phyloP scores from a whole-genome alignment of 2,329 filamentous ascomycete genomes.

The Talaromyces marneffei region DNA sequence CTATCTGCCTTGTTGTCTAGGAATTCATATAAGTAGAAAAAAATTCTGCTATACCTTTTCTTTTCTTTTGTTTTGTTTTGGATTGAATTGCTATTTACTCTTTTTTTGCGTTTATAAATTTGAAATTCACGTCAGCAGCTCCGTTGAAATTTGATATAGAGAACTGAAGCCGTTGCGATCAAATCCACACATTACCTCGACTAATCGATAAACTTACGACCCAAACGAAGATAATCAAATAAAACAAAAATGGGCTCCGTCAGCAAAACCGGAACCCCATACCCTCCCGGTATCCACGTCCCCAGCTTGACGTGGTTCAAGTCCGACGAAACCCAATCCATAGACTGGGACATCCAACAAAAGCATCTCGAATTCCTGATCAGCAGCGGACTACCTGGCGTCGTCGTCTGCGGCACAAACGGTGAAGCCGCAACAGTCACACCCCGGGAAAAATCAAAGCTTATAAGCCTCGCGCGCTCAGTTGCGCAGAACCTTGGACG shows the following conservation, averaged over 20 bases:
- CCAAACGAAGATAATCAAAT: not conserved
- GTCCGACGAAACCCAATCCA: constrained; percentile 44
- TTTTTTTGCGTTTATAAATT: not conserved
- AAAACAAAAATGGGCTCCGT: constrained; percentile 8
- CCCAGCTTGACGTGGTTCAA: constrained; percentile 53
- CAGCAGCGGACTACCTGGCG: constrained; percentile 48
- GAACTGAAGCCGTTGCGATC: not conserved
- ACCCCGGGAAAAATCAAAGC: constrained; percentile 34
- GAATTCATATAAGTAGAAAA: not conserved
- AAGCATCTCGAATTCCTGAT: constrained; percentile 52
- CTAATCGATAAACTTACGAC: not conserved
- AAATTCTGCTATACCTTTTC: not conserved
- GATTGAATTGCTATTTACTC: not conserved
- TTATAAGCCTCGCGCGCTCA: constrained; percentile 36
- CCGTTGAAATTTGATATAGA: not conserved
- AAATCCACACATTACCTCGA: not conserved
- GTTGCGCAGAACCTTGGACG: constrained; percentile 30
- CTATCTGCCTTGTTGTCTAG: not conserved
- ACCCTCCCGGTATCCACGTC: constrained; percentile 51
- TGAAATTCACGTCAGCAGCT: not conserved
- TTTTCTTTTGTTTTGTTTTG: not conserved
- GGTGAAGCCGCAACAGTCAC: constrained; percentile 42
- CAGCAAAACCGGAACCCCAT: not conserved
- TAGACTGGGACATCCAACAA: constrained; percentile 52
- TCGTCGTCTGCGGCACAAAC: constrained; percentile 42